Conservation (phyloP, 148 eudicot genomes). For the Tetragonia tetragonoides region DNA sequence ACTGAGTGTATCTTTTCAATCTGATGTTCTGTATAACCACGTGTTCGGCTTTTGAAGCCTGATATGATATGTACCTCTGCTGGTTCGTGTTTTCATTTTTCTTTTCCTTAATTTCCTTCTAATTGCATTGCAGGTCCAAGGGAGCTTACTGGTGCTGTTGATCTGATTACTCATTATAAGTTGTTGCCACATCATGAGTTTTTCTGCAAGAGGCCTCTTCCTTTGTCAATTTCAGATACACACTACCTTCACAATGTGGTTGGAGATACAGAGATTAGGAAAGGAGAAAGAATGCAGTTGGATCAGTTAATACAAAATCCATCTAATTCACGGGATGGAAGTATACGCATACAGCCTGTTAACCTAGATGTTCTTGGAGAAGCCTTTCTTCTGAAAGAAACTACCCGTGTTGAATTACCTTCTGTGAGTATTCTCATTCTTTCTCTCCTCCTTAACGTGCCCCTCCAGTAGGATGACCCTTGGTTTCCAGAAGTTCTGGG, state of each 20-base stretch:
- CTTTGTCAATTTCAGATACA: conserved; percentile 77
- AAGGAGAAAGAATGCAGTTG: conserved; percentile 97
- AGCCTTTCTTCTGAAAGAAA: conserved; percentile 82
- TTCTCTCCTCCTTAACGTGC: background rate
- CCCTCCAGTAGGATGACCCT: background rate
- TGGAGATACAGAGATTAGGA: conserved; percentile 91
- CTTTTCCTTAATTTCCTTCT: background rate
- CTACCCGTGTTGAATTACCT: conserved; percentile 72
- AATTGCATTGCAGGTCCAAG: conserved; percentile 64
- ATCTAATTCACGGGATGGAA: conserved; percentile 59
- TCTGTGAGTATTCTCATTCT: conserved; percentile 45
- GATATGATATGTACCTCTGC: background rate
- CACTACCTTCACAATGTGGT: conserved; percentile 95
- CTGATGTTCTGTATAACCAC: background rate
- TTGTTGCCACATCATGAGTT: conserved; percentile 86
- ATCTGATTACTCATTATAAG: conserved; percentile 84
- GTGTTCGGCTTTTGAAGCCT: background rate
- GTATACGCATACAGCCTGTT: conserved; percentile 68
- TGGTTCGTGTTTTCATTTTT: background rate
- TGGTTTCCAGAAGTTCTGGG: background rate
- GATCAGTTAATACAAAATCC: conserved; percentile 68
- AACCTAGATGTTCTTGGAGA: conserved; percentile 66
- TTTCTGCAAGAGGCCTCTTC: conserved; percentile 97
- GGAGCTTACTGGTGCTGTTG: conserved; percentile 94
- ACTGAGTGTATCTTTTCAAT: background rate